Evolutionary conservation across 768 basidiomycete genomes (phyloP), one percentile per base, ranked within the genome.

Genomic region (Hysterangium stoloniferum): DNA sequence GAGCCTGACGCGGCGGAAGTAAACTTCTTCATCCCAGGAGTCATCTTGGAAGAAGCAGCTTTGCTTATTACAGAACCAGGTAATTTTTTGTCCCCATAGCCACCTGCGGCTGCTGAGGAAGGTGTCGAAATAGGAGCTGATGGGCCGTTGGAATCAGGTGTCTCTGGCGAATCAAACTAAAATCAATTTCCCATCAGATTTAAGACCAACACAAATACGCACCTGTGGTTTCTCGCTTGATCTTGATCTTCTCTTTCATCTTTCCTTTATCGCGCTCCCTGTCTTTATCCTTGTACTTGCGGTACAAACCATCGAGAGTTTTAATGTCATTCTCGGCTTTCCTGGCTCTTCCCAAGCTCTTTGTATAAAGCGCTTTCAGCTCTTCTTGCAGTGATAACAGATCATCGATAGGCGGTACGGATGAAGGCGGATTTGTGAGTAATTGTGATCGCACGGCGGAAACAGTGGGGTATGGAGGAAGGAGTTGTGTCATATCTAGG

Each of bases 241-340:
- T 32, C 56, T 56, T 56, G 20, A 53, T 42, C 43, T 43, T 43
- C 46, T 56, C 57, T 33, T 52, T 56, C 9, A 56, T 40, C 46
- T 56, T 58, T 31, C 54, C 83, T 64, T 77, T 81, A 68, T 87
- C 86, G 32, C 56, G 68, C 78, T 84, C 68, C 87, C 75, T 53
- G 78, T 75, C 47, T 78, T 77, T 77, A 86, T 81, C 43, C 37
- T 51, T 51, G 33, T 19, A 41, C 12, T 51, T 40, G 38, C 49
- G 37, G 31, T 41, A 37, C 24, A 82, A 83, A 66, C 84, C 86
- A 55, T 85, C 79, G 58, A 90, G 80, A 48, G 77, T 73, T 62
- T 73, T 77, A 57, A 86, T 68, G 71, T 90, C 87, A 60, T 84
- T 79, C 28, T 75, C 76, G 0, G 86, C 88, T 70, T 86, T 88